Conservation (phyloP, 371 early-diverging fungal species). For the Dinochytrium kinnereticum region DNA sequence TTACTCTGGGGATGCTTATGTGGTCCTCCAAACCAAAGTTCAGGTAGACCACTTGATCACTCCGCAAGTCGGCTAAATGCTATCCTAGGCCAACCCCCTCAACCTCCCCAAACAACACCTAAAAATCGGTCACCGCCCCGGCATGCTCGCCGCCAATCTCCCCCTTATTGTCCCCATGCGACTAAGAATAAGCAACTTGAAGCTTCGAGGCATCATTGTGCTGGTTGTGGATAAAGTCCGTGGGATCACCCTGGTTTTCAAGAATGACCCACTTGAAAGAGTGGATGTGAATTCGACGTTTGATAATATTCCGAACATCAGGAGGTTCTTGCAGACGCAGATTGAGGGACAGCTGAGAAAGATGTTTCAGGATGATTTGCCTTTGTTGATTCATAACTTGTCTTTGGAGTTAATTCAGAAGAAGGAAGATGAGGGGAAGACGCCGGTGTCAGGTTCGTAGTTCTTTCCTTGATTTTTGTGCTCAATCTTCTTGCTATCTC, state of each 20-base stretch:
- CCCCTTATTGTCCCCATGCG: conserved; percentile 96
- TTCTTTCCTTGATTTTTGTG: too few relatives aligned
- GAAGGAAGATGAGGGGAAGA: conserved; percentile 25
- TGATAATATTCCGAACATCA: conserved; percentile 84
- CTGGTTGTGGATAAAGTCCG: conserved; percentile 88
- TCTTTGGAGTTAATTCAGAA: conserved; percentile 59
- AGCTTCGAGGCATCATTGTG: conserved; percentile 90
- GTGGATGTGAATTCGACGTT: conserved; percentile 94
- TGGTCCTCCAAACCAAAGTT: conserved; percentile 92
- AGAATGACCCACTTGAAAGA: conserved; percentile 93
- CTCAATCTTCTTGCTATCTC: background rate
- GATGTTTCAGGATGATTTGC: conserved; percentile 92
- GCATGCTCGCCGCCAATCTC: conserved; percentile 75
- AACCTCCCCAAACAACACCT: conserved; percentile 61
- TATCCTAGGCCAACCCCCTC: conserved; percentile 77
- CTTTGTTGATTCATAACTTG: conserved; percentile 89
- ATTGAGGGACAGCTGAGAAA: conserved; percentile 89
- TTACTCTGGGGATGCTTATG: conserved; percentile 92
- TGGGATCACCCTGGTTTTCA: conserved; percentile 94
- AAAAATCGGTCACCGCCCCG: conserved; percentile 28
- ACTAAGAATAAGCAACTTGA: conserved; percentile 85
- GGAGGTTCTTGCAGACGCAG: conserved; percentile 84
- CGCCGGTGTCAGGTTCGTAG: background rate
- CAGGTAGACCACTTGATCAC: conserved; percentile 66
- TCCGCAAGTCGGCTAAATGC: background rate